Conservation (phyloP, 2,329 filamentous ascomycete species). For the Penicillium sp. region DNA sequence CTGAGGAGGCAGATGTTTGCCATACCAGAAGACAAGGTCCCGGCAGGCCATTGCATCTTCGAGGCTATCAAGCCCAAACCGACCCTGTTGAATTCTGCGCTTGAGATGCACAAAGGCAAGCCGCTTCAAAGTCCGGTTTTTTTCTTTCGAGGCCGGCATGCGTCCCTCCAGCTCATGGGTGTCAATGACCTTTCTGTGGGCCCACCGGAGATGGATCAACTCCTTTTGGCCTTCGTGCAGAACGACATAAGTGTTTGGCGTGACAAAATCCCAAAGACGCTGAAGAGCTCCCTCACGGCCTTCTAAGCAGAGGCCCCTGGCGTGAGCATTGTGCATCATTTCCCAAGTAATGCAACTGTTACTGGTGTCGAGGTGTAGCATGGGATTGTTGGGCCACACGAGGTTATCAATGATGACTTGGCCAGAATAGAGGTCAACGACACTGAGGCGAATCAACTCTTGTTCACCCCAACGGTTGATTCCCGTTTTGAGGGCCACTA, state of each 20-base stretch:
- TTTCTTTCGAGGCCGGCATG: not conserved
- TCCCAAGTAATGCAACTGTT: slow-evolving; percentile 53
- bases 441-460: slow-evolving; percentile 55
- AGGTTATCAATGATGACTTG: slow-evolving; percentile 53
- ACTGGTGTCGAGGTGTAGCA: slow-evolving; percentile 53
- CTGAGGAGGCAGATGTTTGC: slow-evolving; percentile 9
- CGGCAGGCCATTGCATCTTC: slow-evolving; percentile 50
- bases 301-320: slow-evolving; percentile 18
- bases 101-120: slow-evolving; percentile 18
- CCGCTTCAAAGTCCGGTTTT: slow-evolving; percentile 18
- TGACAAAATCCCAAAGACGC: slow-evolving; percentile 48
- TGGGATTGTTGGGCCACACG: slow-evolving; percentile 49
- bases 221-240: slow-evolving; percentile 50
- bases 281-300: slow-evolving; percentile 2
- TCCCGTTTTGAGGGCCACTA: slow-evolving; percentile 59
- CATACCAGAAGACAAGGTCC: slow-evolving; percentile 45
- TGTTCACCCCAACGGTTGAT: slow-evolving; percentile 45
- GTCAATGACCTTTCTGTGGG: slow-evolving; percentile 43
- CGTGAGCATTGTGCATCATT: slow-evolving; percentile 22
- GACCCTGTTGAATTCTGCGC: slow-evolving; percentile 24
- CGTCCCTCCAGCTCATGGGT: slow-evolving; percentile 35
- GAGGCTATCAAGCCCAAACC: slow-evolving; percentile 43
- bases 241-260: slow-evolving; percentile 51
- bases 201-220: slow-evolving; percentile 36
- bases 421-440: slow-evolving; percentile 55